phyloP scores from a whole-genome alignment of 2,329 filamentous ascomycete genomes.

The Trichoderma sp. region DNA sequence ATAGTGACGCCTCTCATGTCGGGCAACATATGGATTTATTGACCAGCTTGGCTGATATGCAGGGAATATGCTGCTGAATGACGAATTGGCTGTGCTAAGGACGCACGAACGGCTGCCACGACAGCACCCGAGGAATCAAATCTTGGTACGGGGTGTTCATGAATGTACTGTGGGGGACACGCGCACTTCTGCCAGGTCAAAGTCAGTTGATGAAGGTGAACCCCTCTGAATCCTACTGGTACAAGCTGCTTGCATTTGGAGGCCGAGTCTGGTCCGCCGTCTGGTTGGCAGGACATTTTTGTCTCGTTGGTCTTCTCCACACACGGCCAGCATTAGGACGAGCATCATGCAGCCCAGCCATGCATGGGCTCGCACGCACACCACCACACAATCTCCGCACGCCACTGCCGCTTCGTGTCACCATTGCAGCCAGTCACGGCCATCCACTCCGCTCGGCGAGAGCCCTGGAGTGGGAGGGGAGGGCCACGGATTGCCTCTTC shows the following conservation, averaged over 20 bases:
- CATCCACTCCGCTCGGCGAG: slow-evolving; percentile 9
- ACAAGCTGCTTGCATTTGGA: background rate
- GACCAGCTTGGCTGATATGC: slow-evolving; percentile 5
- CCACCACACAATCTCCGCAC: slow-evolving; percentile 18
- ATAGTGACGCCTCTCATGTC: slow-evolving; percentile 16
- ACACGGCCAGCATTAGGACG: slow-evolving; percentile 12
- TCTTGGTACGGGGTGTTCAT: background rate
- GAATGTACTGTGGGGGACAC: slow-evolving; percentile 3
- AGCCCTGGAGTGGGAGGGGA: background rate
- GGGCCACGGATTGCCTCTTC: background rate
- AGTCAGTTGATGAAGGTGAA: slow-evolving; percentile 13
- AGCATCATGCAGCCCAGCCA: slow-evolving; percentile 10
- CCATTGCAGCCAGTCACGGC: slow-evolving; percentile 16
- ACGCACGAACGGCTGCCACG: slow-evolving; percentile 15
- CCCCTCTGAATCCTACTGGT: background rate
- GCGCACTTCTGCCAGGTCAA: background rate
- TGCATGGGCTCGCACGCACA: slow-evolving; percentile 10
- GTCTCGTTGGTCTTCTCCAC: background rate
- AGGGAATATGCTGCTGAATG: slow-evolving; percentile 10
- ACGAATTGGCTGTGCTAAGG: slow-evolving; percentile 15
- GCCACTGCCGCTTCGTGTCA: slow-evolving; percentile 23
- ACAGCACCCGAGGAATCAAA: slow-evolving; percentile 2
- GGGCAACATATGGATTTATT: background rate
- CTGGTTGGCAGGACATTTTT: background rate
- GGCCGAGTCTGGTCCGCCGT: background rate